Conservation (phyloP, 352 stramenopile genomes). For the Phytophthora hybrid region DNA sequence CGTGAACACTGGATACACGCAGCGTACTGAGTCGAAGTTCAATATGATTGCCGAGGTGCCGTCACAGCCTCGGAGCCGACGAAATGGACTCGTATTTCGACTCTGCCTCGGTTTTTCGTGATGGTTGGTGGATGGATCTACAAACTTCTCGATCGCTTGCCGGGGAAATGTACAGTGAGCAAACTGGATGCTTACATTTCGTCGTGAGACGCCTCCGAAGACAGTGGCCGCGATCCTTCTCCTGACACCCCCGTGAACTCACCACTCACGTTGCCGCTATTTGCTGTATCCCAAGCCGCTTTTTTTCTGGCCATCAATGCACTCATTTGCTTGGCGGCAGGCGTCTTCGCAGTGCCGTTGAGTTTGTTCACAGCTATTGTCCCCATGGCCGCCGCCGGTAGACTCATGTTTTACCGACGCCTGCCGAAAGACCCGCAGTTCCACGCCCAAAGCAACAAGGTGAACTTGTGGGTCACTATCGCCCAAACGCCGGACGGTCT, state of each 20-base stretch:
- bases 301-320: slow-evolving; percentile 30
- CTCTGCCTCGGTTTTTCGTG: not conserved
- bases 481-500: not conserved
- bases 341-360: slow-evolving; percentile 47
- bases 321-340: slow-evolving; percentile 9
- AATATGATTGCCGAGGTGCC: not conserved
- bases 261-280: slow-evolving; percentile 1
- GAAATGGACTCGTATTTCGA: not conserved
- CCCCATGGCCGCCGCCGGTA: slow-evolving; percentile 8
- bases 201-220: not conserved
- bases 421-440: slow-evolving; percentile 14
- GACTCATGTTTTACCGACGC: slow-evolving; percentile 14
- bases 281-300: slow-evolving; percentile 22
- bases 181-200: slow-evolving; percentile 37
- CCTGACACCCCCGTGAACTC: slow-evolving; percentile 19
- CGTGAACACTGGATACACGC: slow-evolving; percentile 38
- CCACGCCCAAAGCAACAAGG: slow-evolving; percentile 18
- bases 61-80: not conserved
- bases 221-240: slow-evolving; percentile 21
- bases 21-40: not conserved
- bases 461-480: slow-evolving; percentile 14
- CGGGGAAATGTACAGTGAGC: slow-evolving; percentile 38
- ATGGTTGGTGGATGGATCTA: not conserved
- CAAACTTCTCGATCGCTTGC: slow-evolving; percentile 17
- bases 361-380: slow-evolving; percentile 26